These are phyloP conservation scores for Pistacia atlantica DNA, from an alignment of 345 rosid genomes.

Conservation along the genomic window DNA sequence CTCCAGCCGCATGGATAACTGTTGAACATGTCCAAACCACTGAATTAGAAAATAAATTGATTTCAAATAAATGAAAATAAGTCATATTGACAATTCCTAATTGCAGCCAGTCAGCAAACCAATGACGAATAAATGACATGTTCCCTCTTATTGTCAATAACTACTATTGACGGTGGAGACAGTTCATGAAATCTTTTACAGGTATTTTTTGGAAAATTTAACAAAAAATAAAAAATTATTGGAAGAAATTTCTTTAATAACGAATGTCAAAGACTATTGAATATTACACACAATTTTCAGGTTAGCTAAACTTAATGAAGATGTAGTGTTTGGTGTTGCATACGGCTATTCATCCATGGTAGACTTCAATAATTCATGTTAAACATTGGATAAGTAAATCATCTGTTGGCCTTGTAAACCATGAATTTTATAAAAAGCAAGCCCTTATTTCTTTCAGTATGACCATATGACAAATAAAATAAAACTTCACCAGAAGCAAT, in stretches of 20 bases:
- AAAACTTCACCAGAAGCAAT: background rate
- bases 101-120: background rate
- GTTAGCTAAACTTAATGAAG: background rate
- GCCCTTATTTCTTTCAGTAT: background rate
- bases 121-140: background rate
- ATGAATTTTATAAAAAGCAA: background rate
- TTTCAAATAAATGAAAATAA: background rate
- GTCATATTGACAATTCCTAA: background rate
- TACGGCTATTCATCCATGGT: background rate
- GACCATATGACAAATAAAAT: slow-evolving; percentile 7
- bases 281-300: too few species aligned
- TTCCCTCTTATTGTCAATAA: too few species aligned
- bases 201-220: background rate
- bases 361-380: slow-evolving; percentile 7
- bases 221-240: too few species aligned
- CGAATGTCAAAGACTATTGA: too few species aligned
- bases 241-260: background rate
- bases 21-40: slow-evolving; percentile 25
- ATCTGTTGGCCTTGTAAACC: background rate
- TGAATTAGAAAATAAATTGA: background rate
- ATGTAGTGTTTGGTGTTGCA: background rate
- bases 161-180: too few species aligned
- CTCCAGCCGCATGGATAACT: slow-evolving; percentile 97
- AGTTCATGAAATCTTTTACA: too few species aligned
- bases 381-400: background rate